Conservation (phyloP, 768 basidiomycete species). For the Kwoniella sp. region DNA sequence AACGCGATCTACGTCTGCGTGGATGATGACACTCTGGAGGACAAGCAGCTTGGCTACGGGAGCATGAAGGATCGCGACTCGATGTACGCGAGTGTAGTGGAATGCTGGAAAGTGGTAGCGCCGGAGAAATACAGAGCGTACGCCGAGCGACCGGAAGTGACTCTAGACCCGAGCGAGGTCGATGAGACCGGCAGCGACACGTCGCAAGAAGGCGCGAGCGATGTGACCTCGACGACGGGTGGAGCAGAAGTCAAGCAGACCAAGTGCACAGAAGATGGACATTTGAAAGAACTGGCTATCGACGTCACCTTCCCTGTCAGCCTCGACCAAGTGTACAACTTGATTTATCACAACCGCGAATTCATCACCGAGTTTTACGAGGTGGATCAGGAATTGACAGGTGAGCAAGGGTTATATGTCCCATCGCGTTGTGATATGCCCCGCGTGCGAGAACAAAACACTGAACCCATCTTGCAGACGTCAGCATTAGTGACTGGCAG, state of each 20-base stretch:
- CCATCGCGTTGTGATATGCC: not conserved
- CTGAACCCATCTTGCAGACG: slow-evolving; percentile 15
- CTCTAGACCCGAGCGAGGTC: not conserved
- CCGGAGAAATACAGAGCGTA: slow-evolving; percentile 26
- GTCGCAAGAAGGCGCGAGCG: not conserved
- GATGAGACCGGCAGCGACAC: slow-evolving; percentile 7
- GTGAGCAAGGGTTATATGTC: slow-evolving; percentile 24
- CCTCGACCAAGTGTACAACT: slow-evolving; percentile 29
- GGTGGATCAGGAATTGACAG: slow-evolving; percentile 31
- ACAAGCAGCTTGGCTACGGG: slow-evolving; percentile 31
- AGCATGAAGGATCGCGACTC: slow-evolving; percentile 35
- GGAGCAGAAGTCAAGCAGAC: slow-evolving; percentile 15
- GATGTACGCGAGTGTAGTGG: slow-evolving; percentile 27
- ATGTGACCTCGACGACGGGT: not conserved
- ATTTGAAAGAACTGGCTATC: slow-evolving; percentile 29
- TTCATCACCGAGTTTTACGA: slow-evolving; percentile 30
- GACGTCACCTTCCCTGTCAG: slow-evolving; percentile 29
- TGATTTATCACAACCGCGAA: slow-evolving; percentile 34
- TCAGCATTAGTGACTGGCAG: slow-evolving; percentile 30
- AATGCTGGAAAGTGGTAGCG: slow-evolving; percentile 27
- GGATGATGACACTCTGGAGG: slow-evolving; percentile 11
- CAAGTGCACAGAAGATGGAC: slow-evolving; percentile 18
- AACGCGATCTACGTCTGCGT: slow-evolving; percentile 33
- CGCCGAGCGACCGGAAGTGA: slow-evolving; percentile 4
- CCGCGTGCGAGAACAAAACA: not conserved